These are phyloP conservation scores for Thielaviopsis musarum DNA, from an alignment of 2,329 filamentous ascomycete species.

Conservation along the genomic window DNA sequence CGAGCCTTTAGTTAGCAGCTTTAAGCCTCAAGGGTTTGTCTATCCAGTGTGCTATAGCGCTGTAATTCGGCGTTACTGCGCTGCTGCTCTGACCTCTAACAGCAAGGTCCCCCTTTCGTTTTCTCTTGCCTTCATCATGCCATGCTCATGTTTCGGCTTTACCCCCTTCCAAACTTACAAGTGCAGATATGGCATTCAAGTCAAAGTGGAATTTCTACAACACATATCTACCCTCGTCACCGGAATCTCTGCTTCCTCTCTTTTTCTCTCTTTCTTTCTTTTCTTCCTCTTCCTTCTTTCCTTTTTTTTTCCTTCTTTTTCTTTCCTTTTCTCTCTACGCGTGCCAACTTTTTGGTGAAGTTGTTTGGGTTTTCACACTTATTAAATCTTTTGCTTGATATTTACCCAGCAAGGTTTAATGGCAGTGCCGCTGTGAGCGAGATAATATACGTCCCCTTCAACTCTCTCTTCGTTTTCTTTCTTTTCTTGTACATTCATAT, in stretches of 20 bases:
- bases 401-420: background rate
- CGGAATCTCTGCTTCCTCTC: background rate
- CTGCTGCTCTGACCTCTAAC: background rate
- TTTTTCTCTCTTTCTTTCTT: conserved; percentile 1
- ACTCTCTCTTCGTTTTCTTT: background rate
- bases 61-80: background rate
- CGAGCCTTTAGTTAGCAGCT: background rate
- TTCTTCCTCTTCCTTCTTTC: conserved; percentile 10
- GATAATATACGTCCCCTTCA: background rate
- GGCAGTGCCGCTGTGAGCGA: background rate
- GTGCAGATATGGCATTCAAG: too few relatives aligned
- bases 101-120: background rate
- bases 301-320: conserved; percentile 14
- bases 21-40: background rate
- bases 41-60: background rate
- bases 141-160: conserved; percentile 5
- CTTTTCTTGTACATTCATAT: background rate
- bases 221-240: background rate
- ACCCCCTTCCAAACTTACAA: background rate
- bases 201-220: too few relatives aligned
- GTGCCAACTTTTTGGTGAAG: background rate
- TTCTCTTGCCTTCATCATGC: background rate
- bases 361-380: conserved; percentile 3
- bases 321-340: conserved; percentile 7
- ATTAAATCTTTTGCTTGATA: background rate